Conservation (phyloP, 2,329 filamentous ascomycete genomes). For the Onygenales sp. region DNA sequence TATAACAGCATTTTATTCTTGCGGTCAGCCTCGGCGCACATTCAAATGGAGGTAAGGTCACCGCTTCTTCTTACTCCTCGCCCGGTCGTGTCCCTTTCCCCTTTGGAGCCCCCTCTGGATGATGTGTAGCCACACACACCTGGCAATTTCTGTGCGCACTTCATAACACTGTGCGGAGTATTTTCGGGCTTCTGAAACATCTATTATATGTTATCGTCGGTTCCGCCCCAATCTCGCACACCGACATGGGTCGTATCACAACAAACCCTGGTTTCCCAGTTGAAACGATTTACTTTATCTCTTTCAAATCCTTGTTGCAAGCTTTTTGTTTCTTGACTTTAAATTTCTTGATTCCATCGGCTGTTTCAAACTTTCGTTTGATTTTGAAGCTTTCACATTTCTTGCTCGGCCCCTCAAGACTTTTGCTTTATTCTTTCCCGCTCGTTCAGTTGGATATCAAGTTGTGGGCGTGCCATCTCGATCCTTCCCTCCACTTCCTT, state of each 20-base stretch:
- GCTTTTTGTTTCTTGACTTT: not conserved
- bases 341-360: no score
- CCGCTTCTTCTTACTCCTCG: conserved; percentile 6
- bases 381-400: not conserved
- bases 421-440: not conserved
- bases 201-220: not conserved
- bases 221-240: not conserved
- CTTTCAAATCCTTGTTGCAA: not conserved
- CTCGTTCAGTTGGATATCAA: not conserved
- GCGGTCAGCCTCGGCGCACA: conserved; percentile 7
- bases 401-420: not conserved
- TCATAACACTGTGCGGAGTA: no score
- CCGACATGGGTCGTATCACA: not conserved
- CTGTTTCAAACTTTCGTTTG: not conserved
- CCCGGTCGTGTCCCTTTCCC: conserved; percentile 1
- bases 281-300: not conserved
- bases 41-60: conserved; percentile 14
- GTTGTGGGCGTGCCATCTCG: not conserved
- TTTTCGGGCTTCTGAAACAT: not conserved
- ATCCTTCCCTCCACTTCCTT: not conserved
- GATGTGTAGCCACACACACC: not conserved
- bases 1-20: conserved; percentile 4
- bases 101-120: not conserved
- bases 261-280: not conserved
- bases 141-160: no score